These are phyloP conservation scores for Arabis hirsuta DNA, from an alignment of 345 rosid species.

Conservation along the genomic window DNA sequence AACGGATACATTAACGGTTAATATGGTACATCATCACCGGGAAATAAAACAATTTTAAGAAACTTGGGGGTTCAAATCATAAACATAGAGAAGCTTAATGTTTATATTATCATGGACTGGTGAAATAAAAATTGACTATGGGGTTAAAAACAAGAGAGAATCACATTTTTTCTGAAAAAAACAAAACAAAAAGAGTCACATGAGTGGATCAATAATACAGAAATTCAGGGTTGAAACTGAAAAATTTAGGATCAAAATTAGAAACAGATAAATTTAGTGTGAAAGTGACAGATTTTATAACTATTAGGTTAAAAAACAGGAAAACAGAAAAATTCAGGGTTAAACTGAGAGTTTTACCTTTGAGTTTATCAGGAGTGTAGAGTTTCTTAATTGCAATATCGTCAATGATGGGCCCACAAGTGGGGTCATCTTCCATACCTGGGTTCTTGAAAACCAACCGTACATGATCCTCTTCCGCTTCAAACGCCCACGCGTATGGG, in stretches of 20 bases:
- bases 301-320: no score
- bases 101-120: neutral
- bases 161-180: no score
- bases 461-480: constrained; percentile 67
- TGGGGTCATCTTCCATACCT: constrained; percentile 98
- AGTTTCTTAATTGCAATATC: constrained; percentile 90
- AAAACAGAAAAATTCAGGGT: neutral
- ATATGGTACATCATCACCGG: neutral
- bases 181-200: no score
- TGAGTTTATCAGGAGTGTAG: constrained; percentile 69
- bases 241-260: no score
- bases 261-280: no score
- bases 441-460: constrained; percentile 71
- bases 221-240: neutral
- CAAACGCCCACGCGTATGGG: constrained; percentile 91
- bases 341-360: constrained; percentile 50
- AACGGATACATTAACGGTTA: neutral
- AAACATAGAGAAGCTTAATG: no score
- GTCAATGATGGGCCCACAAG: constrained; percentile 96
- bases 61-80: no score
- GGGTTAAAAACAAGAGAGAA: neutral
- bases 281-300: no score
- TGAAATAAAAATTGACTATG: neutral
- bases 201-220: neutral
- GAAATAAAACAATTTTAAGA: no score